Evolutionary conservation across 139 green algal species (phyloP).

Genomic region (Asterochloris erici): DNA sequence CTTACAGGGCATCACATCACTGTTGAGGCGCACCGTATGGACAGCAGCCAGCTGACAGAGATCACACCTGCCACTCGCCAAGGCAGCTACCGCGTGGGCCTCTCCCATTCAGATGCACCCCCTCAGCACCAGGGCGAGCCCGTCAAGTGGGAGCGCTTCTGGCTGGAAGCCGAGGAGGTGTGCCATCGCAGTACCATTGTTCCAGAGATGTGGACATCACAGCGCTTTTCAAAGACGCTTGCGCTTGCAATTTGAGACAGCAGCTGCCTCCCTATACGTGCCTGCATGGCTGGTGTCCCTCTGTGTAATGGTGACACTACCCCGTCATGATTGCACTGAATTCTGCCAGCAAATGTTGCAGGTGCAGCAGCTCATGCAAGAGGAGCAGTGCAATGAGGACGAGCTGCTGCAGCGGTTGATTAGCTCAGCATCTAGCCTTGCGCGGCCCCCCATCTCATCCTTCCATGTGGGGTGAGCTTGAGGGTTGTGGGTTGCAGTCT

Average conservation of each 20-base stretch:
- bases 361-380: constrained; percentile 34
- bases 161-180: constrained; percentile 30
- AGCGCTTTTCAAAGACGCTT: too few relatives aligned
- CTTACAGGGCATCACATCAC: not conserved
- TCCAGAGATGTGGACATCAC: too few relatives aligned
- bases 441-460: constrained; percentile 64
- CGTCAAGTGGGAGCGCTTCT: constrained; percentile 23
- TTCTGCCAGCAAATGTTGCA: too few relatives aligned
- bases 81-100: constrained; percentile 8
- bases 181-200: not conserved
- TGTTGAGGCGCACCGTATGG: not conserved
- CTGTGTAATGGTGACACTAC: too few relatives aligned
- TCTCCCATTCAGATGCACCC: not conserved
- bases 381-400: constrained; percentile 27
- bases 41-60: not conserved
- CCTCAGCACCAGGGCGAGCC: not conserved
- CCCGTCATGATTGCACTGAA: too few relatives aligned
- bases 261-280: too few relatives aligned
- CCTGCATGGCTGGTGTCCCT: too few relatives aligned
- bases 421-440: constrained; percentile 49
- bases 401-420: constrained; percentile 63
- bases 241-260: too few relatives aligned
- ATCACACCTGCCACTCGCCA: constrained; percentile 3
- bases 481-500: not conserved
- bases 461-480: constrained; percentile 68